phyloP scores from a whole-genome alignment of 768 basidiomycete genomes.

The Kwoniella mangroviensis region DNA sequence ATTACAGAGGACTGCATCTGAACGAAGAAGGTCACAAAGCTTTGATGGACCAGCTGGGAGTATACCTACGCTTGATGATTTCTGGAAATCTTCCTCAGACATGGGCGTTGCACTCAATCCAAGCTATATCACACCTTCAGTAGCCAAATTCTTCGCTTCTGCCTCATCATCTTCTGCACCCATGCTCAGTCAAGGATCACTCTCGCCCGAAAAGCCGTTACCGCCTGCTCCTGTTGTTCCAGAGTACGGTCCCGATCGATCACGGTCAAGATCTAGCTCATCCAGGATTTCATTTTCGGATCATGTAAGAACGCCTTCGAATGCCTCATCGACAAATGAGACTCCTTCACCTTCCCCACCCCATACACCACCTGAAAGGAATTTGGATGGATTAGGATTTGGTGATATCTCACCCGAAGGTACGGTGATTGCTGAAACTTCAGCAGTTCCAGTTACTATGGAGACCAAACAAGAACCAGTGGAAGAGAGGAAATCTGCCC shows the following conservation, averaged over 20 bases:
- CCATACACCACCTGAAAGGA: constrained; percentile 37
- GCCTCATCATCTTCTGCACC: constrained; percentile 25
- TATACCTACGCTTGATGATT: constrained; percentile 24
- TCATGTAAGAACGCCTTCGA: constrained; percentile 49
- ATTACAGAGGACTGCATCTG: constrained; percentile 23
- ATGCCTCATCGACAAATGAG: constrained; percentile 40
- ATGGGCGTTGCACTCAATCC: constrained; percentile 9
- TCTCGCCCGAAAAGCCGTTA: constrained; percentile 7
- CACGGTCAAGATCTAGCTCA: constrained; percentile 15
- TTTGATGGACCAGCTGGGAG: constrained; percentile 40
- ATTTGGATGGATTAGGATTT: constrained; percentile 23
- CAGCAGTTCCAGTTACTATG: not conserved
- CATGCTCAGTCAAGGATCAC: constrained; percentile 26
- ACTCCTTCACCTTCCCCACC: constrained; percentile 50
- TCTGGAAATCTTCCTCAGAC: constrained; percentile 35
- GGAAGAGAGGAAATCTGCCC: constrained; percentile 19
- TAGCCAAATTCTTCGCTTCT: constrained; percentile 29
- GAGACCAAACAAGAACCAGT: constrained; percentile 6
- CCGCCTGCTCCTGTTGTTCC: constrained; percentile 15
- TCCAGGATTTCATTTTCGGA: constrained; percentile 33
- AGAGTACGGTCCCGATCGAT: not conserved
- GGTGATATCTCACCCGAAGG: constrained; percentile 17
- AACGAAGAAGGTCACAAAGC: constrained; percentile 40
- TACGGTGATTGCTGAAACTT: not conserved
- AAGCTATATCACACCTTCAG: constrained; percentile 22